Conservation (phyloP, 2,329 filamentous ascomycete species). For the Trichophaea hybrida region DNA sequence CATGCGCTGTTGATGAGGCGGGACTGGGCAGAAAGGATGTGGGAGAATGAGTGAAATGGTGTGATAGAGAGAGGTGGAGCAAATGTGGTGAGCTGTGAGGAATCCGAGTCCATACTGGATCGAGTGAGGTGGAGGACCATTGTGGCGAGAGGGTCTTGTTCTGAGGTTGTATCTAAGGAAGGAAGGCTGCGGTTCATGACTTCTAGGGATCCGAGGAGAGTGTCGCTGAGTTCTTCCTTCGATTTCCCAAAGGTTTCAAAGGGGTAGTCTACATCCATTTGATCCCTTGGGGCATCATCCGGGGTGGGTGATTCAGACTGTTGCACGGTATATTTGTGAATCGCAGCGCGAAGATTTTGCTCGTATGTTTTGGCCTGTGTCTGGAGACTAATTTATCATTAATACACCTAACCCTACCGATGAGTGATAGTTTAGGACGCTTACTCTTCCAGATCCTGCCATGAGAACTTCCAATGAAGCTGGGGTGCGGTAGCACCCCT, state of each 20-base stretch:
- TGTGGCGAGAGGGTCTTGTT: conserved; percentile 9
- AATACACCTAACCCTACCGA: not conserved
- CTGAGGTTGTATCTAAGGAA: conserved; percentile 7
- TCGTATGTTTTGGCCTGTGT: conserved; percentile 21
- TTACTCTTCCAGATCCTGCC: conserved; percentile 28
- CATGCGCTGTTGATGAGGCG: conserved; percentile 63
- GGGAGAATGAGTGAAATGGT: conserved; percentile 60
- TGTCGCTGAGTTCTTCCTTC: conserved; percentile 18
- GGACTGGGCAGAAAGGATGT: conserved; percentile 54
- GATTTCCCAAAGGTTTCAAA: conserved; percentile 25
- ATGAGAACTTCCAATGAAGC: conserved; percentile 27
- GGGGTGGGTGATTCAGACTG: not conserved
- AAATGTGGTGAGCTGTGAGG: conserved; percentile 37
- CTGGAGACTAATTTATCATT: conserved; percentile 13
- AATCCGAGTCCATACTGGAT: conserved; percentile 60
- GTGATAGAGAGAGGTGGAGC: conserved; percentile 26
- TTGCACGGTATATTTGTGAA: conserved; percentile 13
- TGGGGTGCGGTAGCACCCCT: not conserved
- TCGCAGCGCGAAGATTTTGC: conserved; percentile 14
- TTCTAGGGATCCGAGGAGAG: conserved; percentile 18
- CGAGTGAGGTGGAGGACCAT: conserved; percentile 36
- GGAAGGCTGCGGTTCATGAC: conserved; percentile 19
- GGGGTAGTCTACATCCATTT: not conserved
- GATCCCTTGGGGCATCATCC: not conserved
- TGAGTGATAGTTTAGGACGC: not conserved